Percentiles rank a stretch among this genome's conserved stretches.
Evolutionary conservation across 257 asterid species (phyloP).

Genomic region (Solanum raphanifolium): DNA sequence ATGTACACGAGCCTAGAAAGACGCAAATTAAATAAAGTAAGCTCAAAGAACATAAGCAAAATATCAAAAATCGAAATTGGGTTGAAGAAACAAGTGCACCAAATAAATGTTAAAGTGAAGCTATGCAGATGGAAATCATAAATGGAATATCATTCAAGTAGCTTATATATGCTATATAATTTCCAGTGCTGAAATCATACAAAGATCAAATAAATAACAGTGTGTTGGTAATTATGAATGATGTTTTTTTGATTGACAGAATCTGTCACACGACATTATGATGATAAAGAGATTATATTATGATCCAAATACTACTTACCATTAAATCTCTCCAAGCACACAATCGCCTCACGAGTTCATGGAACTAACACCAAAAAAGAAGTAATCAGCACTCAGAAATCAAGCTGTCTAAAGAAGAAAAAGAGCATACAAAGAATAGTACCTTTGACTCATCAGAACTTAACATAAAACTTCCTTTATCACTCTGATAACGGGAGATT

Average conservation of each 20-base stretch:
- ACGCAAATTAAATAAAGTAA: constrained; percentile 13
- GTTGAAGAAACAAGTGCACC: background rate
- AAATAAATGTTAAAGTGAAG: background rate
- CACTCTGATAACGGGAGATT: constrained; percentile 60
- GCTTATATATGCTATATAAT: background rate
- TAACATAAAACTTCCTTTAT: constrained; percentile 37
- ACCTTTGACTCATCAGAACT: constrained; percentile 45
- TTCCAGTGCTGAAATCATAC: background rate
- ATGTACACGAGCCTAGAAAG: constrained; percentile 87
- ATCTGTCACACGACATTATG: background rate
- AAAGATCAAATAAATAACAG: background rate
- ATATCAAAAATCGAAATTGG: background rate
- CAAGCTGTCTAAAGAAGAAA: background rate
- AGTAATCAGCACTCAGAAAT: background rate
- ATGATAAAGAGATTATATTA: background rate
- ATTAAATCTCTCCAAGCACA: constrained; percentile 96
- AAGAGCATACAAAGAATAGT: constrained; percentile 12
- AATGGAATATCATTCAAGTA: background rate
- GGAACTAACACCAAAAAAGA: constrained; percentile 41
- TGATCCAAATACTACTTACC: constrained; percentile 41
- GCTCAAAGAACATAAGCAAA: background rate
- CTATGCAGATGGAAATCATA: background rate
- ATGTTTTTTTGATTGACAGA: background rate
- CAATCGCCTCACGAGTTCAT: constrained; percentile 62
- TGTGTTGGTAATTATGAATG: background rate